A percentile compares a stretch with the other conserved stretches of the same genome.
phyloP scores from a whole-genome alignment of 1,284 basidiomycete species.

The Cutaneotrichosporon cyanovorans region DNA sequence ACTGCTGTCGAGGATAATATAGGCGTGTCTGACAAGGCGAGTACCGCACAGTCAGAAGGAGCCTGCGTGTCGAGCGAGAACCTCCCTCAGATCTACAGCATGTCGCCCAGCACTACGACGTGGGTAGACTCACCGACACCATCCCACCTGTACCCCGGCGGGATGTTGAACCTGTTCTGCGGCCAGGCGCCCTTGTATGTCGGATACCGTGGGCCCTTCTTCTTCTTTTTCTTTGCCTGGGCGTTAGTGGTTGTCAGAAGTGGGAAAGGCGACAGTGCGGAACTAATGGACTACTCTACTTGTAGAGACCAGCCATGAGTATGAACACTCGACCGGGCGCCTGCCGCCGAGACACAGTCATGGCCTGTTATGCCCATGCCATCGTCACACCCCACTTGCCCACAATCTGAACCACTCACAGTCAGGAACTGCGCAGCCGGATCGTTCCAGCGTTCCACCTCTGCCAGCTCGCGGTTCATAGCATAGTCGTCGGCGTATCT shows the following conservation, averaged over 20 bases:
- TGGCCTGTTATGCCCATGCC: not conserved
- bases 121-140: conserved; percentile 71
- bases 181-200: conserved; percentile 83
- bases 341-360: no score
- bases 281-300: no score
- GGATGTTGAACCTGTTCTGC: conserved; percentile 90
- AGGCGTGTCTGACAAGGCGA: no score
- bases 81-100: no score
- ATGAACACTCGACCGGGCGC: no score
- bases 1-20: no score
- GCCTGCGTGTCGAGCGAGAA: no score
- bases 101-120: no score
- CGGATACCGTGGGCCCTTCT: conserved; percentile 73
- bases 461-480: conserved; percentile 72
- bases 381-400: not conserved
- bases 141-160: conserved; percentile 94
- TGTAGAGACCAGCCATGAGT: no score
- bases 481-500: conserved; percentile 70
- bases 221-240: conserved; percentile 52
- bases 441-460: conserved; percentile 83
- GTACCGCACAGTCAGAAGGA: no score
- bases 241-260: conserved; percentile 7
- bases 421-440: conserved; percentile 88
- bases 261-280: no score
- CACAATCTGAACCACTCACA: conserved; percentile 57